These are phyloP conservation scores for Astrocystis sublimbata DNA, from an alignment of 495 filamentous ascomycete genomes.

Conservation along the genomic window DNA sequence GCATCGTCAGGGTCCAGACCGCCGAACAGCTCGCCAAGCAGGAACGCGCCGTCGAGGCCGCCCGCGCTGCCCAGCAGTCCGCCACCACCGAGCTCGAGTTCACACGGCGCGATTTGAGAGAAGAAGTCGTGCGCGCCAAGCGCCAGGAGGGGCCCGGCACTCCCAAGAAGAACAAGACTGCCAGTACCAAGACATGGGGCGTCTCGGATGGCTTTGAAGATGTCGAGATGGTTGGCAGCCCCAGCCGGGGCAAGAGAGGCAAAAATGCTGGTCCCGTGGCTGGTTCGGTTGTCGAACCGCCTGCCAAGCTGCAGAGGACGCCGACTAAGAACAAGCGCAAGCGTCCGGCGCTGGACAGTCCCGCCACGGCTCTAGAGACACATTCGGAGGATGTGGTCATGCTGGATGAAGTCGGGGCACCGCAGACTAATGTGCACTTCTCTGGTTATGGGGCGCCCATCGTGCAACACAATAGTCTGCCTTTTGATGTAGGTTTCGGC, in stretches of 20 bases:
- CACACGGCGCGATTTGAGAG: conserved; percentile 51
- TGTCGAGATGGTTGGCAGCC: conserved; percentile 49
- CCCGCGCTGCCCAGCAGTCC: conserved; percentile 45
- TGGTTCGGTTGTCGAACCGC: conserved; percentile 37
- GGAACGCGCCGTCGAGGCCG: conserved; percentile 47
- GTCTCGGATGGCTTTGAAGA: conserved; percentile 57
- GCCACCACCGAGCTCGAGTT: conserved; percentile 55
- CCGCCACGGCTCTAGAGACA: conserved; percentile 50
- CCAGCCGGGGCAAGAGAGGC: conserved; percentile 41
- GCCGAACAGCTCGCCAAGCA: conserved; percentile 50
- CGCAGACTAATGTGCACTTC: conserved; percentile 8
- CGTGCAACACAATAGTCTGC: conserved; percentile 19
- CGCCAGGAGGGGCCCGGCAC: conserved; percentile 40
- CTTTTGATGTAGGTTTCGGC: conserved; percentile 38
- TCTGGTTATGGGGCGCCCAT: conserved; percentile 16
- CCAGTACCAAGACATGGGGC: conserved; percentile 38
- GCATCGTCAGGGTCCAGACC: conserved; percentile 43
- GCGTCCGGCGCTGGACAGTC: conserved; percentile 51
- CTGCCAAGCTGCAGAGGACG: conserved; percentile 33
- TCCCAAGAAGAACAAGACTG: conserved; percentile 52
- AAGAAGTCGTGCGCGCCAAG: conserved; percentile 46
- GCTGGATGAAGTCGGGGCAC: conserved; percentile 22
- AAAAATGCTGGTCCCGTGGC: conserved; percentile 38
- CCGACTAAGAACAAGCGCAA: conserved; percentile 55
- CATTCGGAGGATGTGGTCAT: conserved; percentile 36